Evolutionary conservation across 2,329 filamentous ascomycete species (phyloP), one percentile per base, ranked within the genome.

Genomic region (Sodiomyces alkalinus): DNA sequence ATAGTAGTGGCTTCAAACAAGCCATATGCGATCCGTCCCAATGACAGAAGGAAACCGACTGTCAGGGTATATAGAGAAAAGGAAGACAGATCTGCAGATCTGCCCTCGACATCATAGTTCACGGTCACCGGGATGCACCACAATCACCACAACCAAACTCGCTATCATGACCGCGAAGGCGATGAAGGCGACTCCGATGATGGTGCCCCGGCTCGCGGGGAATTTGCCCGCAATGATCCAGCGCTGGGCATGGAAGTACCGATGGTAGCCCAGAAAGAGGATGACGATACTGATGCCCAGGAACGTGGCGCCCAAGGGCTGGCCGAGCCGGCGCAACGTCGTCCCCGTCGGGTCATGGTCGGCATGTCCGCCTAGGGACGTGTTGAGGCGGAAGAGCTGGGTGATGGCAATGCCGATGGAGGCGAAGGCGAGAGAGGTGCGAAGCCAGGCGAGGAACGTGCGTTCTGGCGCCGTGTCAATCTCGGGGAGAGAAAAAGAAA

Each of bases 381-480:
- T 79, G 56, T 86, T 86, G 32, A 90, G 71, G 16, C 81, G 76
- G 56, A 90, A 87, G 26, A 90, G 69, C 49, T 90, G 81, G 1
- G 81, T 87, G 22, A 90, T 68, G 23, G 80, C 81, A 34, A 90
- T 80, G 32, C 81, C 81, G 39, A 90, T 87, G 19, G 70, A 79
- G 8, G 80, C 79, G 44, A 90, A 90, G 15, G 78, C 74, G 19
- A 90, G 65, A 3, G 78, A 85, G 3, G 81, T 90, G 29, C 81
- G 70, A 23, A 90, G 64, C 81, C 81, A 90, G 30, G 81, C 81
- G 18, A 90, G 68, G 51, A 87, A 90, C 0, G 81, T 90, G 13
- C 81, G 68, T 53, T 90, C 81, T 85, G 39, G 11, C 8, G 16
- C 9, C 3, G 11, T n/a, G 19, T 20, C 14, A 34, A 29, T 8